Base-by-base conservation (phyloP, 805 yeast species). In the Candida boidinii region DNA sequence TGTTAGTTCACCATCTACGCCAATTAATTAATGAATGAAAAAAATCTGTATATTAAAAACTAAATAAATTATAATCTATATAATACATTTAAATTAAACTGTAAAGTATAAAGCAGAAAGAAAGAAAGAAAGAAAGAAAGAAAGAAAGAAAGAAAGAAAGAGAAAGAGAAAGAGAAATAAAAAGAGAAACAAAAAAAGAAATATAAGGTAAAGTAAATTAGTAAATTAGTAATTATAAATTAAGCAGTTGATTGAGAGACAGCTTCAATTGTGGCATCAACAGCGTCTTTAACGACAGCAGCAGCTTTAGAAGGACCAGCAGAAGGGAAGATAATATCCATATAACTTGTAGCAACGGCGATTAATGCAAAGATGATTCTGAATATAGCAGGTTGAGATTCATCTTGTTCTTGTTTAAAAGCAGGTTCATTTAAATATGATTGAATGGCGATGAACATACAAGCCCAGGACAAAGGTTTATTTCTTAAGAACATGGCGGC, bases 401-500 rank as follows among this genome's bases (percentile, higher is more conserved):
- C 57, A 26, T 54, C 59, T 12, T 43, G 39, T 4, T 45, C 48
- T 12, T 52, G 40, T 34, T 45, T 52, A 29, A 50, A 46, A 12
- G 42, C 35, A 13, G 63, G 64, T 31, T 54, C 58, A 31, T 56
- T 67, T 47, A 73, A 57, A 42, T 53, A 72, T 1, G 68, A 35
- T 52, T 73, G 79, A 16, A 73, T 45, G 5, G 76, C 66, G 39
- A 73, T 51, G 46, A 73, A 70, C 17, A 70, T 46, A 17, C 75
- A 52, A 3, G 76, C 58, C 79, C 79, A 73, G 10, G 77, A 61
- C 44, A 73, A 51, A 40, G 73, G 54, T 47, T 69, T 73, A 51
- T 72, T 71, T 45, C 66, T 58, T 66, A 73, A 56, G 49, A 73
- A 72, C 79, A 73, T 73, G 29, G 79, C 79, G 2, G 73, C 76